phyloP scores from a whole-genome alignment of 495 filamentous ascomycete species.

The Lasiosphaeria hispida region DNA sequence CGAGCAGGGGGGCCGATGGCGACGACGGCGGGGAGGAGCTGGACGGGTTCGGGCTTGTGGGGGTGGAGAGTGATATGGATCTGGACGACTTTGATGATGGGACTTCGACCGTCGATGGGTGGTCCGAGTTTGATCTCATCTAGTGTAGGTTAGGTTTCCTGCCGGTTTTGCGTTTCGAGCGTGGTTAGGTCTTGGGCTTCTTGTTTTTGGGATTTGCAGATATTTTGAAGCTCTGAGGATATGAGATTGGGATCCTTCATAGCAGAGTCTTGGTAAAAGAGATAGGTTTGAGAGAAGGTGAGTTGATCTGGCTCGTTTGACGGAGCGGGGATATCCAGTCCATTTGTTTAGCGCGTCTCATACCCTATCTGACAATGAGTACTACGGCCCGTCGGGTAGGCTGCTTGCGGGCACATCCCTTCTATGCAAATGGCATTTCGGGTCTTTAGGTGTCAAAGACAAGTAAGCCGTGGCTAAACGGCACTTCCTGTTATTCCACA shows the following conservation, averaged over 20 bases:
- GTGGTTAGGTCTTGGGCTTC: neutral
- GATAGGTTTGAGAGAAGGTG: no score
- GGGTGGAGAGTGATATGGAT: neutral
- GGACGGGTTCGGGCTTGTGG: neutral
- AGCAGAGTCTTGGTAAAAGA: no score
- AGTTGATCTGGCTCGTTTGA: no score
- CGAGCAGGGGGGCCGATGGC: neutral
- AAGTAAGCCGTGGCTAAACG: no score
- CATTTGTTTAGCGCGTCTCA: no score
- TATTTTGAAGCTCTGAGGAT: neutral
- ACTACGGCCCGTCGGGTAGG: no score
- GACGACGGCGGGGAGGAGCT: neutral
- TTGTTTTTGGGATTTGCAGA: neutral
- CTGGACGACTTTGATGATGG: slow-evolving; percentile 16
- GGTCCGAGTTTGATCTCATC: slow-evolving; percentile 16
- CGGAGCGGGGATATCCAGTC: no score
- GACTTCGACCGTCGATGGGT: slow-evolving; percentile 25
- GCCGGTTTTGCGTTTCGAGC: neutral
- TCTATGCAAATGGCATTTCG: no score
- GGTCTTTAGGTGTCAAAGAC: no score
- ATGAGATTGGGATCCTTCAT: neutral
- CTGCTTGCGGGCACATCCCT: no score
- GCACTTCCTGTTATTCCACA: no score
- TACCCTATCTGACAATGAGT: no score
- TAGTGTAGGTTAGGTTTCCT: neutral